A percentile compares a stretch with the other conserved stretches of the same genome.
Evolutionary conservation across 1,284 basidiomycete species (phyloP).

Genomic region (Dichomitus squalens): DNA sequence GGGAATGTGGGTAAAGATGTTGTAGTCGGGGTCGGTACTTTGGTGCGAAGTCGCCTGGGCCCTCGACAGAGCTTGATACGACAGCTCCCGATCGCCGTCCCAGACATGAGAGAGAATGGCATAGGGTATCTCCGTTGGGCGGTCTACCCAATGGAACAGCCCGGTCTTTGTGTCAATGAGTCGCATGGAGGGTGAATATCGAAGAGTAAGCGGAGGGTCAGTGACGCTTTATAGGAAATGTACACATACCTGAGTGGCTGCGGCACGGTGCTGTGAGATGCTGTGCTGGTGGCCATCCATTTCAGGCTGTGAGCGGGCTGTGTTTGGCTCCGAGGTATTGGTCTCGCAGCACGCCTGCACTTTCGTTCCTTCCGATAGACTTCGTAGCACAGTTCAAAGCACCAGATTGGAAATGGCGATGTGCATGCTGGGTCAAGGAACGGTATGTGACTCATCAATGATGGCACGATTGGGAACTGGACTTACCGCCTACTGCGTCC

Average conservation of each 20-base stretch:
- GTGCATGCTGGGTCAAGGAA: not conserved
- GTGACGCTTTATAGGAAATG: not conserved
- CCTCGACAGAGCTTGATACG: not conserved
- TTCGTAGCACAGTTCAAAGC: too few relatives aligned
- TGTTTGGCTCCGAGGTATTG: too few relatives aligned
- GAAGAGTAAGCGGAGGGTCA: not conserved
- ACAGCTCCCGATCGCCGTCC: not conserved
- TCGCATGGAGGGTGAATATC: not conserved
- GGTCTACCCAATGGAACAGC: slow-evolving; percentile 1
- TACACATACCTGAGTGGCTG: not conserved
- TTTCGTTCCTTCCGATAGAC: too few relatives aligned
- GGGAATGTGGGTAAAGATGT: not conserved
- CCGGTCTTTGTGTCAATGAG: slow-evolving; percentile 2
- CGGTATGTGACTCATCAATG: not conserved
- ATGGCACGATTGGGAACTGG: too few relatives aligned
- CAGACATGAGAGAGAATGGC: slow-evolving; percentile 8
- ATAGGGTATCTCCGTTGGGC: not conserved
- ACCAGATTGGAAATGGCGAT: not conserved
- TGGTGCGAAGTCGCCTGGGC: too few relatives aligned
- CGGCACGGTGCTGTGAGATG: too few relatives aligned
- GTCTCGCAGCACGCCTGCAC: too few relatives aligned
- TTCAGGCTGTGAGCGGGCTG: not conserved
- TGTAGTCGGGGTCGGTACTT: not conserved
- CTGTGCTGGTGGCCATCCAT: too few relatives aligned
- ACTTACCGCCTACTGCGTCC: too few relatives aligned